phyloP scores from a whole-genome alignment of 2,329 filamentous ascomycete genomes.

The Colletotrichum abscissum region DNA sequence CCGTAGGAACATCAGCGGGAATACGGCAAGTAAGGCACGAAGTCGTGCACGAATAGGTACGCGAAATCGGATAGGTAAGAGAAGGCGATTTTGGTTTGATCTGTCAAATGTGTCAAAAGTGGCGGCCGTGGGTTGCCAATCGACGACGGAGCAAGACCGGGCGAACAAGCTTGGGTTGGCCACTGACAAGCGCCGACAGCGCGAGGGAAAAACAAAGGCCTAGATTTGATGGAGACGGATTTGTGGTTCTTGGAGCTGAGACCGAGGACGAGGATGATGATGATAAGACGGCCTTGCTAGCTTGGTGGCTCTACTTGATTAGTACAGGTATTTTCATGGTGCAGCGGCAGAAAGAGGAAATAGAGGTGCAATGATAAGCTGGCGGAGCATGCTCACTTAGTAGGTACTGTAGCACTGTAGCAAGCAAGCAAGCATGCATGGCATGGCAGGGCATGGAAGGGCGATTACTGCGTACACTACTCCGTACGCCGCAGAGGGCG shows the following conservation, averaged over 20 bases:
- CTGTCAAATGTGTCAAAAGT: neutral
- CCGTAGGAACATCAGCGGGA: slow-evolving; percentile 10
- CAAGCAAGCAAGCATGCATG: neutral
- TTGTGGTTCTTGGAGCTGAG: neutral
- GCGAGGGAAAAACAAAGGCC: neutral
- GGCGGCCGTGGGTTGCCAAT: neutral
- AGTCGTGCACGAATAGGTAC: neutral
- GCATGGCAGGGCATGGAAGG: neutral
- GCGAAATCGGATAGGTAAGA: neutral
- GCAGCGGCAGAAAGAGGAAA: slow-evolving; percentile 6
- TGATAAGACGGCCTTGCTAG: slow-evolving; percentile 6
- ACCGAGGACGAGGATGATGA: neutral
- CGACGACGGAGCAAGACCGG: neutral
- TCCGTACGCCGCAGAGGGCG: neutral
- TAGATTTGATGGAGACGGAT: slow-evolving; percentile 8
- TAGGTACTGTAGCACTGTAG: neutral
- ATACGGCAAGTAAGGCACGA: neutral
- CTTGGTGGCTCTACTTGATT: neutral
- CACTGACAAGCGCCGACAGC: slow-evolving; percentile 24
- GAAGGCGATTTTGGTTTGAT: neutral
- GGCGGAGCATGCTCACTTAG: neutral
- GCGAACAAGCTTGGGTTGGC: neutral
- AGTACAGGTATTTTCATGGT: neutral
- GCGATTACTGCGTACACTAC: neutral
- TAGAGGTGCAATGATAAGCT: slow-evolving; percentile 25